These are phyloP conservation scores for Zalaria obscura DNA, from an alignment of 2,329 filamentous ascomycete species.

Conservation along the genomic window DNA sequence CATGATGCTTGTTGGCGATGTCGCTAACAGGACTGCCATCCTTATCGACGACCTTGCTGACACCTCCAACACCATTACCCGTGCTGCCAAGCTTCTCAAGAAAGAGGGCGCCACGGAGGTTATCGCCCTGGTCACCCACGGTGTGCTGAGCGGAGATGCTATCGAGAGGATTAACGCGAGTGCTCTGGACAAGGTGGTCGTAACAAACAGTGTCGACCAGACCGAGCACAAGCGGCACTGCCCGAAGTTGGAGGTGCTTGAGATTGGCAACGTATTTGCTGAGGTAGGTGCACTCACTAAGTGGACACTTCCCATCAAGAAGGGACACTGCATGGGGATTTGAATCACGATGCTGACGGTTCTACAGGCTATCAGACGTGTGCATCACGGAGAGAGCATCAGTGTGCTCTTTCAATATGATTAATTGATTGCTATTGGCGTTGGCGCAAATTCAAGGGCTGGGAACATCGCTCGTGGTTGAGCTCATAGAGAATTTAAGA, in stretches of 20 bases:
- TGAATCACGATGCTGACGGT: conserved; percentile 2
- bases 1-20: conserved; percentile 90
- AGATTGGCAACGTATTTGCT: conserved; percentile 78
- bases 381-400: conserved; percentile 96
- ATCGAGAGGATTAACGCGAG: conserved; percentile 90
- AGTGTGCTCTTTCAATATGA: conserved; percentile 86
- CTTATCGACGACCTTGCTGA: conserved; percentile 90
- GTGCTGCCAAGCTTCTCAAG: conserved; percentile 92
- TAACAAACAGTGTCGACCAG: conserved; percentile 92
- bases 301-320: conserved; percentile 1
- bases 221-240: conserved; percentile 63
- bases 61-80: conserved; percentile 92
- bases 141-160: conserved; percentile 87
- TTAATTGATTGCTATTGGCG: conserved; percentile 21
- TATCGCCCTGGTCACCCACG: conserved; percentile 86
- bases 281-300: conserved; percentile 42
- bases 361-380: conserved; percentile 64
- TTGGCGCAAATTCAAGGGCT: not conserved
- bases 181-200: conserved; percentile 80
- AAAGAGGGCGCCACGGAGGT: conserved; percentile 81
- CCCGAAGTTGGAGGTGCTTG: conserved; percentile 80
- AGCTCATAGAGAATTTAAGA: not conserved
- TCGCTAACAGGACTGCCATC: conserved; percentile 68
- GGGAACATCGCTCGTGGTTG: too few species aligned
- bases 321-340: conserved; percentile 7